These are phyloP conservation scores for Lichtheimia hyalospora DNA, from an alignment of 371 early-diverging fungal species.

Conservation along the genomic window DNA sequence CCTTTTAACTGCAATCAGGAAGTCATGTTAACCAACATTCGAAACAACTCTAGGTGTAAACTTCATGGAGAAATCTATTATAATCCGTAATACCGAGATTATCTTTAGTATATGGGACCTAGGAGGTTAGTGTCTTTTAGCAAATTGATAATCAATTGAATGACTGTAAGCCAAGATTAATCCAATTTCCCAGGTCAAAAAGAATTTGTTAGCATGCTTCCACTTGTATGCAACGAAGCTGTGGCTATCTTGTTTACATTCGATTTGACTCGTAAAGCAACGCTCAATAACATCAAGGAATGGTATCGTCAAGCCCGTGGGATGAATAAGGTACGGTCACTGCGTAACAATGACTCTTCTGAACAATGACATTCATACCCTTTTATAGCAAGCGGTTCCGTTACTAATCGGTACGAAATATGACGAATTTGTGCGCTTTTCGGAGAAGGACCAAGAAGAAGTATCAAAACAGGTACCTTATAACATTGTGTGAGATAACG, in stretches of 20 bases:
- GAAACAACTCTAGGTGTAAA: constrained; percentile 77
- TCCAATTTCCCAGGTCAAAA: constrained; percentile 69
- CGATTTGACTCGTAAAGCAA: constrained; percentile 90
- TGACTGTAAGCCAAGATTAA: neutral
- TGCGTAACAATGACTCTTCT: too few species aligned
- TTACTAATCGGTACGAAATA: constrained; percentile 97
- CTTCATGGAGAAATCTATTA: constrained; percentile 97
- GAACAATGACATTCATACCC: too few species aligned
- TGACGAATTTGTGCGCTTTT: constrained; percentile 84
- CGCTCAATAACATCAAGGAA: constrained; percentile 91
- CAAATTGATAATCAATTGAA: constrained; percentile 5
- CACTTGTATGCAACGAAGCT: constrained; percentile 94
- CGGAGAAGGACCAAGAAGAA: constrained; percentile 87
- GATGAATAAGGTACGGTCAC: constrained; percentile 75
- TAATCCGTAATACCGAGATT: constrained; percentile 87
- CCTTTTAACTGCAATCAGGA: neutral
- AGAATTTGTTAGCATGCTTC: constrained; percentile 97
- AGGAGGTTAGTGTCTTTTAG: constrained; percentile 73
- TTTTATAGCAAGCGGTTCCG: constrained; percentile 81
- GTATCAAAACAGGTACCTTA: constrained; percentile 82
- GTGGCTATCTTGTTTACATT: constrained; percentile 95
- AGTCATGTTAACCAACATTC: neutral
- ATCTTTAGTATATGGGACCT: constrained; percentile 99
- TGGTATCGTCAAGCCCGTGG: constrained; percentile 97
- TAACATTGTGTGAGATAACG: neutral